phyloP scores from a whole-genome alignment of 164 flowering plant genomes.

The Stephania japonica region DNA sequence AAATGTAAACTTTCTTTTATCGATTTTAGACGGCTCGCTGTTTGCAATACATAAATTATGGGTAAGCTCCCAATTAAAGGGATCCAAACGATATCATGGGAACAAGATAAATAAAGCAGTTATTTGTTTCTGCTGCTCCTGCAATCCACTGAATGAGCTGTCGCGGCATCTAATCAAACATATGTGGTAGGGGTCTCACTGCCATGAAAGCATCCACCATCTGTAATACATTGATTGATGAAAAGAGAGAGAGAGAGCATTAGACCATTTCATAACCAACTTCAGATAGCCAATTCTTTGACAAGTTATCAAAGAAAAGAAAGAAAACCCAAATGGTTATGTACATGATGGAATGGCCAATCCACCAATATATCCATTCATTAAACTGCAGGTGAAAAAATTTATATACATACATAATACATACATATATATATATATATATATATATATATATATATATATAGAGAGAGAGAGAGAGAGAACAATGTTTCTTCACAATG shows the following conservation, averaged over 20 bases:
- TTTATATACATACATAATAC: too few species aligned
- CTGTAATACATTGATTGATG: constrained; percentile 20
- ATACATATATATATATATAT: too few species aligned
- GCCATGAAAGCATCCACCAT: constrained; percentile 95
- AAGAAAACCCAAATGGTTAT: too few species aligned
- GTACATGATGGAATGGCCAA: too few species aligned
- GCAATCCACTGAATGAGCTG: not conserved
- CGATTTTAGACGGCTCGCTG: not conserved
- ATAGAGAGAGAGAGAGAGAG: too few species aligned
- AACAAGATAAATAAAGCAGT: not conserved
- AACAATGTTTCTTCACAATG: too few species aligned
- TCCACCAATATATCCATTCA: too few species aligned
- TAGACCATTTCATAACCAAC: not conserved
- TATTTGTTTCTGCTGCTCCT: not conserved
- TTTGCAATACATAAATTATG: not conserved
- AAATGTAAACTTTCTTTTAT: not conserved
- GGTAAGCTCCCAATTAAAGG: not conserved
- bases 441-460: too few species aligned
- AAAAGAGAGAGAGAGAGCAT: not conserved
- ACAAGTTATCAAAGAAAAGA: not conserved
- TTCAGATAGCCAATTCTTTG: too few species aligned
- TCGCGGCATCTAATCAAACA: constrained; percentile 42
- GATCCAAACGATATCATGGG: not conserved
- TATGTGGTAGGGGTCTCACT: constrained; percentile 70
- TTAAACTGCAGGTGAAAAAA: too few species aligned